A percentile compares a stretch with the other conserved stretches of the same genome.
Conservation (phyloP, 495 filamentous ascomycete species). For the Aspergillus asperescens region DNA sequence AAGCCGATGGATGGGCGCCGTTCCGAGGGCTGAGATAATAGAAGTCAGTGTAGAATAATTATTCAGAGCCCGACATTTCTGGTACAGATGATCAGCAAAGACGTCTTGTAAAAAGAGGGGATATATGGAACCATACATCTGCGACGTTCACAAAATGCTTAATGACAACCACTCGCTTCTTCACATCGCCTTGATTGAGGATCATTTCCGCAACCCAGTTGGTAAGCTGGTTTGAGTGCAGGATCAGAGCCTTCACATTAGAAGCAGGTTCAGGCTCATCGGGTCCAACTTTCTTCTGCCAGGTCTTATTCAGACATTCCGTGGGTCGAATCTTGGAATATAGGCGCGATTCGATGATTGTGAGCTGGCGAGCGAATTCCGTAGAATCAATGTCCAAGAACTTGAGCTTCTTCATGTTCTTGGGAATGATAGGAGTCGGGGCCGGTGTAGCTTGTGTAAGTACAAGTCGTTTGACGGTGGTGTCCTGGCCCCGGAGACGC, state of each 20-base stretch:
- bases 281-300: conserved; percentile 85
- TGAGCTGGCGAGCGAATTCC: conserved; percentile 93
- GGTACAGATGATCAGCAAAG: conserved; percentile 22
- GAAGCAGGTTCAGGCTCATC: conserved; percentile 83
- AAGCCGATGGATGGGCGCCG: conserved; percentile 89
- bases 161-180: conserved; percentile 93
- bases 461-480: conserved; percentile 77
- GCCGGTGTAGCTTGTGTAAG: conserved; percentile 73
- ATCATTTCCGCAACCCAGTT: conserved; percentile 99
- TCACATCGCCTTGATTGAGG: conserved; percentile 83
- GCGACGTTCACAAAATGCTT: conserved; percentile 97
- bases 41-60: conserved; percentile 99
- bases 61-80: conserved; percentile 93
- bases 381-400: conserved; percentile 95
- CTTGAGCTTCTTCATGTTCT: conserved; percentile 99
- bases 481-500: conserved; percentile 79
- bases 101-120: background rate
- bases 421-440: conserved; percentile 86
- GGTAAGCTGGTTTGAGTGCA: conserved; percentile 96
- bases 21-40: conserved; percentile 91
- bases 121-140: conserved; percentile 52
- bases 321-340: conserved; percentile 94
- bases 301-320: conserved; percentile 96
- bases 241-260: conserved; percentile 92
- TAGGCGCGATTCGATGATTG: conserved; percentile 90